These are phyloP conservation scores for Leishmania major DNA, from an alignment of 208 protist genomes.

Conservation along the genomic window DNA sequence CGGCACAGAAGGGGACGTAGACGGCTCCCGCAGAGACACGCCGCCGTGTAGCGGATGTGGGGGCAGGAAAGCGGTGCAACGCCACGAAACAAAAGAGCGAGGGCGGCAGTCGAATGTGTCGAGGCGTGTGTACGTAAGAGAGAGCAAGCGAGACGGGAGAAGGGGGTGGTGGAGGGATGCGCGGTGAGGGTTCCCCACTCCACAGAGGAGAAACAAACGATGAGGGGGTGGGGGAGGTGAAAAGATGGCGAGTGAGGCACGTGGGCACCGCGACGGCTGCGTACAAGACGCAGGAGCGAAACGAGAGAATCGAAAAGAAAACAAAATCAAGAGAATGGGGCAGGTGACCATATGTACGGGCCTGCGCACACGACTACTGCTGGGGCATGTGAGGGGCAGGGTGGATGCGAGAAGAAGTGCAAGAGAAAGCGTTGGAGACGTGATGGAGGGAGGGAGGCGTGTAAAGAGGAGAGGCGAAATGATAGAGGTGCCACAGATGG, in stretches of 20 bases:
- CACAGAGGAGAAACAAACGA: background rate
- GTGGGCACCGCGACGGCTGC: background rate
- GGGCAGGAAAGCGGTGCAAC: background rate
- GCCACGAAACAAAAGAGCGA: background rate
- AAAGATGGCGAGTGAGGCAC: slow-evolving; percentile 1
- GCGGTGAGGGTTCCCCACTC: background rate
- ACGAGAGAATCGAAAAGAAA: background rate
- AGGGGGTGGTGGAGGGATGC: background rate
- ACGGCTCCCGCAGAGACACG: background rate
- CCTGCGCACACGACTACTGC: background rate
- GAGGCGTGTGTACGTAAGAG: background rate
- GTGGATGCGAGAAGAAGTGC: background rate
- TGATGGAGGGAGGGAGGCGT: background rate
- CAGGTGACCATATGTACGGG: background rate
- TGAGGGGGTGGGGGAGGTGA: background rate
- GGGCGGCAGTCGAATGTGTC: background rate
- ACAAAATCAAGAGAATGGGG: background rate
- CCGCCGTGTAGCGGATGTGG: background rate
- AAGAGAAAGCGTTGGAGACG: background rate
- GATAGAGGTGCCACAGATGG: background rate
- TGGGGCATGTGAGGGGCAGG: background rate
- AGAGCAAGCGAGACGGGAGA: background rate
- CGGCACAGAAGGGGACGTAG: background rate
- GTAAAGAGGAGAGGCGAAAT: background rate
- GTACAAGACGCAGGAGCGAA: background rate